A percentile compares a stretch with the other conserved stretches of the same genome.
These are phyloP conservation scores for Rhodotorula sp. DNA, from an alignment of 1,284 basidiomycete species.

Conservation along the genomic window DNA sequence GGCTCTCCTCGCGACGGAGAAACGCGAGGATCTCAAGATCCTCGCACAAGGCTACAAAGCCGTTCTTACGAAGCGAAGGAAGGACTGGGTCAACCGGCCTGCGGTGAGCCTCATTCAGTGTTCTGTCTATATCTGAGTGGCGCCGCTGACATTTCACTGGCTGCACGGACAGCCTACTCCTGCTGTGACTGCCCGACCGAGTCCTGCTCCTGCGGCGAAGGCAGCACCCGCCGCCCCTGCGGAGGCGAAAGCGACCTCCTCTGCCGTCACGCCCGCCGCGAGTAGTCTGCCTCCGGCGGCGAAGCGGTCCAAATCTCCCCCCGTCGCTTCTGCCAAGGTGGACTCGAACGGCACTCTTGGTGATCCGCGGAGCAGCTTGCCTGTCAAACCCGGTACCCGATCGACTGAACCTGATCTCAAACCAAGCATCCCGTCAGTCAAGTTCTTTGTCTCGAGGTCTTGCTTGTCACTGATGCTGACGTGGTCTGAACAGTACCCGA, in stretches of 20 bases:
- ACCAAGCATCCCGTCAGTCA: neutral
- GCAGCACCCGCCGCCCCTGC: constrained; percentile 1
- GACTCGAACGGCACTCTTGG: neutral
- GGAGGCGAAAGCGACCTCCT: neutral
- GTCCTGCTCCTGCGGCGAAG: neutral
- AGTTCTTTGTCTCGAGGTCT: neutral
- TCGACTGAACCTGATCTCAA: neutral
- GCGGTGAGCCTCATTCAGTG: neutral
- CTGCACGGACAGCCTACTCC: neutral
- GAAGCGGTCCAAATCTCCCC: neutral
- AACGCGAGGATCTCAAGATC: constrained; percentile 64
- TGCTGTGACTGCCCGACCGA: neutral
- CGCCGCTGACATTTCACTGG: too few relatives aligned
- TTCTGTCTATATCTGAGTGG: neutral
- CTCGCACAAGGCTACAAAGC: constrained; percentile 61
- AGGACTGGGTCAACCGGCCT: constrained; percentile 31
- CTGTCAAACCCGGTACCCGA: neutral
- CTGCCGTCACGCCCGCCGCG: neutral
- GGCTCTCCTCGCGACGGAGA: constrained; percentile 68
- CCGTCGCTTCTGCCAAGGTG: neutral
- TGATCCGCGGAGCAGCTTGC: neutral
- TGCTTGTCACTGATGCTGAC: neutral
- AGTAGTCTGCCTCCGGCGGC: neutral
- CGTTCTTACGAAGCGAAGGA: constrained; percentile 37
- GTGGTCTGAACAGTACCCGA: neutral